Base-by-base conservation (phyloP, 2,329 filamentous ascomycete genomes). In the Incumbomyces delicatus region DNA sequence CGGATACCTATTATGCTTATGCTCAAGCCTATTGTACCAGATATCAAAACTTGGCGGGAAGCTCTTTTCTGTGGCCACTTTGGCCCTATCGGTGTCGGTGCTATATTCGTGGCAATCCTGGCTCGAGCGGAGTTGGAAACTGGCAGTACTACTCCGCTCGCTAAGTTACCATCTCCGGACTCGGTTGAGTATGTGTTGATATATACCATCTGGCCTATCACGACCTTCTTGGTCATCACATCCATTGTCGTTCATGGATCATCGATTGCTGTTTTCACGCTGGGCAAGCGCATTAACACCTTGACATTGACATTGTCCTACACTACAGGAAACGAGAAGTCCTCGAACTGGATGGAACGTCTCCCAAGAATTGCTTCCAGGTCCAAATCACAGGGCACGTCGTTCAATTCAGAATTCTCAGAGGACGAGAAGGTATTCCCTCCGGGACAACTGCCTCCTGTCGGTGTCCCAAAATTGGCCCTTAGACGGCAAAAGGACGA, bases 221-320 rank as follows among this genome's bases (percentile, higher is more conserved):
- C 86, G 0, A 87, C 87, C 0, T 98, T 98, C 66, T 71, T 98
- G 59, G 90, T 98, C 50, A 86, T 98, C 44, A 77, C 85, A 2
- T 98, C 92, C 11, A 98, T 98, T 58, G 68, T 96, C 32, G 87
- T 98, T 1, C 92, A 98, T 60, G 92, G 92, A 17, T 96, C 92
- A n/a, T 96, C 92, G 0, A 85, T 98, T 57, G 92, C 92, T 4
- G 92, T 98, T 7, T 98, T 98, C 59, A 96, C 92, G 0, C 78
- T 98, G 1, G 92, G 92, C 58, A 98, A 96, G 66, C 89, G 86
- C 51, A 98, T 98, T 76, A 96, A 96, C 68, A 96, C 92, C 0
- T 69, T 98, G 55, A 89, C 87, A 1, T 74, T 98, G 50, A 95
- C 92, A 46, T 86, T 98, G 78, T 95, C 92, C 0, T 98, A 96